Conservation (phyloP, 177 flowering plant genomes). For the Tripterygium wilfordii region DNA sequence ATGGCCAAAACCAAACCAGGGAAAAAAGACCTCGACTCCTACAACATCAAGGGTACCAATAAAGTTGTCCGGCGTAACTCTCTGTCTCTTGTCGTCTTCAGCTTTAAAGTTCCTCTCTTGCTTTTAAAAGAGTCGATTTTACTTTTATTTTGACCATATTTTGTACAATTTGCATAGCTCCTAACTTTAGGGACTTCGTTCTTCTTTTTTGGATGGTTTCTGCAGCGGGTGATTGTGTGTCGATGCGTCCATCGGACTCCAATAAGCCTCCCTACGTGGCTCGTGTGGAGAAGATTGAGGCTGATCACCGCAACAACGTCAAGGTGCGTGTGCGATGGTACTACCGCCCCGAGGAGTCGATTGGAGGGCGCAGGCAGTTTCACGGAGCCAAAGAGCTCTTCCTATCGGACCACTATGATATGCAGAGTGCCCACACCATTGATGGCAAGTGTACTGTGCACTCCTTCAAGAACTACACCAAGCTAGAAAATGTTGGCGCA, state of each 20-base stretch:
- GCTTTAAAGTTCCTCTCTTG: too few relatives aligned
- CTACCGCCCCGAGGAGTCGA: conserved; percentile 60
- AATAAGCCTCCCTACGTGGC: conserved; percentile 58
- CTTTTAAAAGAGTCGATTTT: too few relatives aligned
- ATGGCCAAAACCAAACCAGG: conserved; percentile 50
- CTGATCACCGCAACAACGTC: conserved; percentile 45
- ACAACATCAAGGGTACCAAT: conserved; percentile 32
- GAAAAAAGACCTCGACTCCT: conserved; percentile 29
- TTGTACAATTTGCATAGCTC: not conserved
- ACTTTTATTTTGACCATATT: not conserved
- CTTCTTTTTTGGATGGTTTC: conserved; percentile 2
- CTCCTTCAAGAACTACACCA: conserved; percentile 57
- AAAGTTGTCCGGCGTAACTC: conserved; percentile 20
- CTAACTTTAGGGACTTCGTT: not conserved
- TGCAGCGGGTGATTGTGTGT: conserved; percentile 59
- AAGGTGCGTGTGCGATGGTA: conserved; percentile 61
- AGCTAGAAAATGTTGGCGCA: conserved; percentile 56
- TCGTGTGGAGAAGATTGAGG: conserved; percentile 52
- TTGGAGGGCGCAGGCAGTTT: conserved; percentile 54
- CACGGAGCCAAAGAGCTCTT: conserved; percentile 66
- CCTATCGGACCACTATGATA: conserved; percentile 54
- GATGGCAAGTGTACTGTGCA: conserved; percentile 61
- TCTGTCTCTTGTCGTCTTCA: too few relatives aligned
- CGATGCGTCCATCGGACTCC: conserved; percentile 54
- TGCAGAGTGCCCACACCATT: conserved; percentile 60